phyloP scores from a whole-genome alignment of 192 early-diverging fungal species.

The Rhizoclosmatium globosum region DNA sequence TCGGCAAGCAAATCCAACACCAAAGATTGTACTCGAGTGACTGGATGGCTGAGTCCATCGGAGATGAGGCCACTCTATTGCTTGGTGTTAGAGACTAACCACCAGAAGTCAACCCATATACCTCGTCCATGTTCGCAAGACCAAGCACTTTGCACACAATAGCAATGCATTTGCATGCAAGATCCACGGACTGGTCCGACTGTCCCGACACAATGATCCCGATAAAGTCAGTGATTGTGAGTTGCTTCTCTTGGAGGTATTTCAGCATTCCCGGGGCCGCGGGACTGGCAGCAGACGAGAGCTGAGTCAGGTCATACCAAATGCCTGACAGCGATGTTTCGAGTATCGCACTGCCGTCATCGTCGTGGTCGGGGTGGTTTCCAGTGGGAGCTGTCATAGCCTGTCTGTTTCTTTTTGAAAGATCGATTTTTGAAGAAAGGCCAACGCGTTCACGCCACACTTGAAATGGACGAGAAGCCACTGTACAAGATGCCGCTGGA shows the following conservation, averaged over 20 bases:
- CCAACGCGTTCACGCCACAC: neutral
- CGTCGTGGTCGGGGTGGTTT: neutral
- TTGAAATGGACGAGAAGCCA: neutral
- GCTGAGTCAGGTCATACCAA: neutral
- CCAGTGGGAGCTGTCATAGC: too few species aligned
- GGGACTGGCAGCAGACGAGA: neutral
- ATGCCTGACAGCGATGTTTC: conserved; percentile 15
- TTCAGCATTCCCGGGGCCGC: neutral
- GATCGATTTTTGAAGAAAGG: neutral
- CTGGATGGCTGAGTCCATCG: conserved; percentile 29
- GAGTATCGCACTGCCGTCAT: neutral
- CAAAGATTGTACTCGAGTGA: neutral
- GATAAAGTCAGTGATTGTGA: conserved; percentile 18
- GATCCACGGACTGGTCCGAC: neutral
- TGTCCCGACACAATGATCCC: conserved; percentile 1
- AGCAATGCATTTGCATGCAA: conserved; percentile 11
- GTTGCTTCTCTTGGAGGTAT: conserved; percentile 9
- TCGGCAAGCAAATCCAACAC: neutral
- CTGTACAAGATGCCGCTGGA: conserved; percentile 8
- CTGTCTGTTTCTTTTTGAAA: neutral
- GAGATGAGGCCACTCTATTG: neutral
- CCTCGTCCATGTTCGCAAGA: conserved; percentile 7
- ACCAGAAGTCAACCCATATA: neutral
- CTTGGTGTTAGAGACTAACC: neutral
- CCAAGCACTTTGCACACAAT: neutral